Evolutionary conservation across 2,329 filamentous ascomycete genomes (phyloP), one percentile per base, ranked within the genome.

Genomic region (Herpotrichia juniperi): DNA sequence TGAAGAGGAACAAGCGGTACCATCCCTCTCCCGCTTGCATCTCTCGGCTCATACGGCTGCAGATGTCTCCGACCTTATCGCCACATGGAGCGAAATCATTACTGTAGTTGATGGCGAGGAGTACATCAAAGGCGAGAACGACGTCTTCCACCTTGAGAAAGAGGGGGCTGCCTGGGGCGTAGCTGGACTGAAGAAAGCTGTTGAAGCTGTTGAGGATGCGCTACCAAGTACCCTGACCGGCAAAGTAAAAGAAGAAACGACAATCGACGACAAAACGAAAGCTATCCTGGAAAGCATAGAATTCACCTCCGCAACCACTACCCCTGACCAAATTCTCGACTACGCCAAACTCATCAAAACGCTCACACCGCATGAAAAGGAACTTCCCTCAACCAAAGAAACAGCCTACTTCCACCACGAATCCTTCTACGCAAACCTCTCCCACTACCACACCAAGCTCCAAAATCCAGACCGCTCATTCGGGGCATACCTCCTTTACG

Each of bases 401-500:
- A 96, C 92, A 0, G 92, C 93, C 0, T 87, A 87, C 62, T 97
- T 97, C 76, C 90, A 96, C 63, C 92, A 97, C 67, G 78, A 87
- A 50, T 79, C 87, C 1, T 97, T 87, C 73, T 97, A 88, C 71
- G 79, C 84, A 4, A 88, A 88, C 53, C 79, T 97, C 9, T 75
- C 78, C 21, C 77, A 84, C 22, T 96, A 92, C 67, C 85, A 89
- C 46, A 71, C 74, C 11, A 81, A 83, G 42, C 79, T 82, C 1
- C 73, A 75, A 26, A 81, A 84, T 40, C 81, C 85, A 0, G 78
- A 83, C 6, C 73, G 71, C 3, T 76, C 83, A 21, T 97, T 96
- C 79, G 94, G 94, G 4, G 83, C 87, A 45, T 78, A 83, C 45
- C 74, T 99, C 3, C 79, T 97, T 58, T 97, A 97, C 67, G 93